phyloP scores from a whole-genome alignment of 495 filamentous ascomycete genomes.

The Viridothelium virens region DNA sequence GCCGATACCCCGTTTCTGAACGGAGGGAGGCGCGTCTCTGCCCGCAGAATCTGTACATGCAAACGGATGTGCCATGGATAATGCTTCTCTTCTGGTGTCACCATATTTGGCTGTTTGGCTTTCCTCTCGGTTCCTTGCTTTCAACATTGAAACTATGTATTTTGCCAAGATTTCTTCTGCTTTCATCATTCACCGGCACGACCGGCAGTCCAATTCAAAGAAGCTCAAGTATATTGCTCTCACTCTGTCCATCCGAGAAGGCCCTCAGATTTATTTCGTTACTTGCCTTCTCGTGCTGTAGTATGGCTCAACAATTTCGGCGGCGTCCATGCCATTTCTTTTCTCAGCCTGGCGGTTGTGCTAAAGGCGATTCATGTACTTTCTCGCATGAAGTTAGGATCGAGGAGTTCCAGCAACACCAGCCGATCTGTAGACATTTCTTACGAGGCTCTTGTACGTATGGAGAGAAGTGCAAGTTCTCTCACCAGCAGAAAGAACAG shows the following conservation, averaged over 20 bases:
- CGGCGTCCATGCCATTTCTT: neutral
- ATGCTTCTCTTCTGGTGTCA: neutral
- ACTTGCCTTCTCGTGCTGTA: neutral
- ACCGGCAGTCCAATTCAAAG: too few relatives aligned
- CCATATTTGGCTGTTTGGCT: neutral
- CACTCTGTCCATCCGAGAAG: neutral
- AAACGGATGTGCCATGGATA: neutral
- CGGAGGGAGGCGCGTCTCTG: neutral
- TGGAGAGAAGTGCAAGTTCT: constrained; percentile 16
- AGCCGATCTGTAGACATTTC: constrained; percentile 2
- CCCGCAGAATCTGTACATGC: neutral
- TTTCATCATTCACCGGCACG: neutral
- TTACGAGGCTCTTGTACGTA: constrained; percentile 3
- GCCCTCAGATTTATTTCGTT: neutral
- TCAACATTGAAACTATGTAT: neutral
- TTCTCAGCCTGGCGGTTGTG: constrained; percentile 7
- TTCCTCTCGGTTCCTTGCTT: neutral
- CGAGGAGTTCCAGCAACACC: neutral
- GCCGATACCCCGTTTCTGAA: neutral
- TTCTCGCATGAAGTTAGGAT: constrained; percentile 5
- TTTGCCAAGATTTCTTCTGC: neutral
- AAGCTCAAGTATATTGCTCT: too few relatives aligned
- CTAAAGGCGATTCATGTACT: constrained; percentile 8
- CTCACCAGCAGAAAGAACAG: constrained; percentile 11
- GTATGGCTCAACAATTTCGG: neutral